Percentiles rank a stretch among this genome's conserved stretches.
Conservation (phyloP, 2,329 filamentous ascomycete species). For the Epichloe festucae region DNA sequence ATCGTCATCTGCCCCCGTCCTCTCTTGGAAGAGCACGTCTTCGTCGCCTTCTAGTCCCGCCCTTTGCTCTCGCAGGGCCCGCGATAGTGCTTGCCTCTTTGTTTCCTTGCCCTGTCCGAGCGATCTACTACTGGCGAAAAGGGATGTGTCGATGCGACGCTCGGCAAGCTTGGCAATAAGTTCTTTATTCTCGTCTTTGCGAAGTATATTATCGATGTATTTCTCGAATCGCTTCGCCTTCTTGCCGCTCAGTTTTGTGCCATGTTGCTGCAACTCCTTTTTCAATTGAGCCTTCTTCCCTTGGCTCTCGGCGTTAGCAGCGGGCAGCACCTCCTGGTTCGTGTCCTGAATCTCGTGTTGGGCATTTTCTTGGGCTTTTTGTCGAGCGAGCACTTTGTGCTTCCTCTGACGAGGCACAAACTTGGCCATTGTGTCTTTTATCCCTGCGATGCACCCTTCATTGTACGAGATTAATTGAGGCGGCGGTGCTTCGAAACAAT, state of each 20-base stretch:
- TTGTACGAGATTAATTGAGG: background rate
- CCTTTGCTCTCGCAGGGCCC: slow-evolving; percentile 49
- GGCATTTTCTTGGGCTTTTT: slow-evolving; percentile 34
- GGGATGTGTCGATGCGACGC: slow-evolving; percentile 67
- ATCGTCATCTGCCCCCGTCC: slow-evolving; percentile 18
- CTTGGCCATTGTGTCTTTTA: slow-evolving; percentile 30
- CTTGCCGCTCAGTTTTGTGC: slow-evolving; percentile 45
- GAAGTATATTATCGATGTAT: slow-evolving; percentile 77
- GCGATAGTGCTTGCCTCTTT: slow-evolving; percentile 54
- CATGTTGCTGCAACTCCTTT: slow-evolving; percentile 37
- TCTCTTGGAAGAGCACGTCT: slow-evolving; percentile 38
- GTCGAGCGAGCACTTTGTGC: slow-evolving; percentile 54
- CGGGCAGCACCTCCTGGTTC: slow-evolving; percentile 23
- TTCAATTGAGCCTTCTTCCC: slow-evolving; percentile 43
- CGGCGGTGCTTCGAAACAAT: slow-evolving; percentile 13
- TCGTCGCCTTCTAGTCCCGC: slow-evolving; percentile 48
- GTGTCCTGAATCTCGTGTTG: slow-evolving; percentile 25
- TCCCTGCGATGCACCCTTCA: background rate
- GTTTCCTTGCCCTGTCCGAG: slow-evolving; percentile 61
- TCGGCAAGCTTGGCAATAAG: slow-evolving; percentile 72
- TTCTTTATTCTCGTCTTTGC: slow-evolving; percentile 81
- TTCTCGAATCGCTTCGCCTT: slow-evolving; percentile 56
- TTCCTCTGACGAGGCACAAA: slow-evolving; percentile 55
- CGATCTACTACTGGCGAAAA: slow-evolving; percentile 65
- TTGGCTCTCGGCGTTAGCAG: slow-evolving; percentile 36